phyloP scores from a whole-genome alignment of 2,329 filamentous ascomycete species.

The Trichoderma brevicompactum region DNA sequence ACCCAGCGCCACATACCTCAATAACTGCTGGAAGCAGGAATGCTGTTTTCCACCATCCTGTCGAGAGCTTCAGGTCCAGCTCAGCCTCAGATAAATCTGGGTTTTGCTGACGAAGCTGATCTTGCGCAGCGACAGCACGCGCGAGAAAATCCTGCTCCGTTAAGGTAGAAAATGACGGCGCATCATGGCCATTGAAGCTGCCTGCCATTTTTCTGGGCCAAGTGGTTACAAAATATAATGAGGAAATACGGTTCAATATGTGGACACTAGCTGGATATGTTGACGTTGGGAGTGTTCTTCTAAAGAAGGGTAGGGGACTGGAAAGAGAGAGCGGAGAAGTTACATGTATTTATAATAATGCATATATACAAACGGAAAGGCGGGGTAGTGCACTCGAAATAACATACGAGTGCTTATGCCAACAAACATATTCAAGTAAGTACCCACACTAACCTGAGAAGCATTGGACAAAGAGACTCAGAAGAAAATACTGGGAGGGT shows the following conservation, averaged over 20 bases:
- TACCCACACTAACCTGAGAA: neutral
- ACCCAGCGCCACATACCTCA: neutral
- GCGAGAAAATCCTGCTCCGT: neutral
- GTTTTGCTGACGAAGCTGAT: neutral
- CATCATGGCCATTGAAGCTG: neutral
- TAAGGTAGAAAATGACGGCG: neutral
- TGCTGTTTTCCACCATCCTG: neutral
- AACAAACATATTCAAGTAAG: neutral
- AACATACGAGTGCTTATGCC: neutral
- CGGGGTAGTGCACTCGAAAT: neutral
- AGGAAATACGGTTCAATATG: neutral
- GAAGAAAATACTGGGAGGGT: neutral
- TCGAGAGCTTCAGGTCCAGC: neutral
- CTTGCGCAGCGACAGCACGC: neutral
- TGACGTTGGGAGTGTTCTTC: neutral
- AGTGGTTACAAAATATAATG: neutral
- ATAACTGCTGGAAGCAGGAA: neutral
- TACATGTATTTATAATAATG: neutral
- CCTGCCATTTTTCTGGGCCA: neutral
- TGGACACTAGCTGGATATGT: neutral
- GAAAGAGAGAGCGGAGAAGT: neutral
- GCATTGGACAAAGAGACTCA: neutral
- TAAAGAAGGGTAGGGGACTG: neutral
- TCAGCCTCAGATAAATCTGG: neutral
- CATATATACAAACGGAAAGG: neutral